Evolutionary conservation across 345 rosid species (phyloP).

Genomic region (Rhodamnia argentea): DNA sequence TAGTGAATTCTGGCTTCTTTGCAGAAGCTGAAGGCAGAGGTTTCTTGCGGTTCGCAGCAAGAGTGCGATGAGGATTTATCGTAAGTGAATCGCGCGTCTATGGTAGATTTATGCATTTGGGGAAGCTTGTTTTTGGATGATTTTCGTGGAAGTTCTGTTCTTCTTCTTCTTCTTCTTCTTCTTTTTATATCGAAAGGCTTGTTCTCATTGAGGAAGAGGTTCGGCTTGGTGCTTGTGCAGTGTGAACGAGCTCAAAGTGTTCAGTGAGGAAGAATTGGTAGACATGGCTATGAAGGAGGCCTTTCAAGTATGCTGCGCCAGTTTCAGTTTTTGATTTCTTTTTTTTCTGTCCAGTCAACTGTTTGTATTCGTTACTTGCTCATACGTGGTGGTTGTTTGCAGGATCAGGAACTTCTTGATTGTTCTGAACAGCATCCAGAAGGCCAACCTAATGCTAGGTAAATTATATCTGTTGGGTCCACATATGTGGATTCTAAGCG

Average conservation of each 20-base stretch:
- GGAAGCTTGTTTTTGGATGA: not conserved
- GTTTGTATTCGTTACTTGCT: not conserved
- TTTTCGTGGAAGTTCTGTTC: not conserved
- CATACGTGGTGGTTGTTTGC: not conserved
- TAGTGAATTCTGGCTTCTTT: not conserved
- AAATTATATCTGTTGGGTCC: not conserved
- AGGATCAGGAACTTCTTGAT: constrained; percentile 11
- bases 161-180: not conserved
- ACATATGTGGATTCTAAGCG: not conserved
- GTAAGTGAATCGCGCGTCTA: constrained; percentile 7
- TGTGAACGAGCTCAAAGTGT: constrained; percentile 46
- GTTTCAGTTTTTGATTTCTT: not conserved
- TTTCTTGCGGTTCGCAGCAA: constrained; percentile 10
- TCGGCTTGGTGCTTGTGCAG: constrained; percentile 10
- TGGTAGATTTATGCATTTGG: not conserved
- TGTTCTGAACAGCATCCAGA: constrained; percentile 3
- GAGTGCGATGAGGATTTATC: constrained; percentile 19
- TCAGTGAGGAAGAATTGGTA: constrained; percentile 39
- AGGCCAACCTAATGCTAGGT: constrained; percentile 6
- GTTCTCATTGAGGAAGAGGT: not conserved
- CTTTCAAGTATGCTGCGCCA: constrained; percentile 13
- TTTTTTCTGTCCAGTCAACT: not conserved
- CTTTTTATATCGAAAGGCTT: not conserved
- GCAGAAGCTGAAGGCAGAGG: constrained; percentile 27
- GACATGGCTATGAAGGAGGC: constrained; percentile 51